Evolutionary conservation across 495 filamentous ascomycete genomes (phyloP), one percentile per base, ranked within the genome.

Genomic region (Aspergillus panamensis): DNA sequence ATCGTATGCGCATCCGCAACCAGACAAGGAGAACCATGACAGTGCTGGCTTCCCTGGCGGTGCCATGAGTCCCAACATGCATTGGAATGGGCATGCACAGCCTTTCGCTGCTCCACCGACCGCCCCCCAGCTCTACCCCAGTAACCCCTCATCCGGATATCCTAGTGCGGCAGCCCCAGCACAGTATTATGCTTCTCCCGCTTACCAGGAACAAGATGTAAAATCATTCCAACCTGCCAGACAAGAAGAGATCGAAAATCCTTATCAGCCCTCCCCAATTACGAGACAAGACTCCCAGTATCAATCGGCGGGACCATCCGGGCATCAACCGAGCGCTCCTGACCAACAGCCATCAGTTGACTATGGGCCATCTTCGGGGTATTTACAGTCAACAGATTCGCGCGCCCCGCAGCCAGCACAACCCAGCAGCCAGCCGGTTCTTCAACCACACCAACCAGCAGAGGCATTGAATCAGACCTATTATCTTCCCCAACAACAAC

Each of bases 1-100:
- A 51, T 75, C 76, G 53, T 85, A 86, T 60, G 67, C 78, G 14
- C 77, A 79, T 21, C 76, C 75, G n/a, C 63, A 61, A n/a, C 56
- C 59, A 10, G 69, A 69, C 37, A 44, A 50, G 31, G 58, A 57
- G 14, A 60, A 59, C 2, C 63, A 62, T 48, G 64, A 66, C 30
- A 61, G 55, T 8, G 40, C 54, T 17, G 53, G 39, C 31, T 14
- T 33, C 5, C 50, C 52, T 14, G 42, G 55, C 25, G 60, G 51
- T 62, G 61, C 62, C 37, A 68, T 65, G 63, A 73, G 61, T 53
- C 66, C 64, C 55, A 58, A 56, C 40, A 51, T 64, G 19, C 58
- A 63, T 3, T 75, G 73, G 74, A 66, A 60, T 52, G 64, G 60
- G n/a, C 65, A 42, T 21, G 40, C 65, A 43, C 69, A 71, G 32